These are phyloP conservation scores for Ceratobasidium sp. DNA, from an alignment of 1,284 basidiomycete genomes.

Conservation along the genomic window DNA sequence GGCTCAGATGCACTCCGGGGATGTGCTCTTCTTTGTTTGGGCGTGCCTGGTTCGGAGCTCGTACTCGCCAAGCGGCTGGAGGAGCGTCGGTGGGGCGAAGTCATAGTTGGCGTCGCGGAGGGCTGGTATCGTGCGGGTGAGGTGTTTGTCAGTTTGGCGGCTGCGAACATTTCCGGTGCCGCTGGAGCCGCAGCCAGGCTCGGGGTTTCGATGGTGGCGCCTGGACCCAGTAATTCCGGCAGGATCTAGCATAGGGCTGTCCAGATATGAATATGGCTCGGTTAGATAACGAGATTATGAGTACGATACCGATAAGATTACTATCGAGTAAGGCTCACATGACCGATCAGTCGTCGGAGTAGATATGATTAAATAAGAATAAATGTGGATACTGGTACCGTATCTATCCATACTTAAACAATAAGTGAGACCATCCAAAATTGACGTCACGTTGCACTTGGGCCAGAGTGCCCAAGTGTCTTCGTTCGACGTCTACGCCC, in stretches of 20 bases:
- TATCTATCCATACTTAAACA: background rate
- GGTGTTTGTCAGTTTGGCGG: too few relatives aligned
- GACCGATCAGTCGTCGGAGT: background rate
- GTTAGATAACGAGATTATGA: background rate
- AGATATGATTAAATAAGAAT: background rate
- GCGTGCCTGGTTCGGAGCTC: too few relatives aligned
- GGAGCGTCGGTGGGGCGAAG: too few relatives aligned
- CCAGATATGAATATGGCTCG: background rate
- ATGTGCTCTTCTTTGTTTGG: too few relatives aligned
- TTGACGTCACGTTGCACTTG: background rate
- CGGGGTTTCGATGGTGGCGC: too few relatives aligned
- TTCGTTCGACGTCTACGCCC: background rate
- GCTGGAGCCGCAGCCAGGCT: too few relatives aligned
- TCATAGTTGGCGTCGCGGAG: too few relatives aligned
- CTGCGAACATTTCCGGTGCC: too few relatives aligned
- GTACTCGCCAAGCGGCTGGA: too few relatives aligned
- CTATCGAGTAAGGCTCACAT: background rate
- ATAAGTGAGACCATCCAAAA: background rate
- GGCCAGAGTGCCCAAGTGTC: background rate
- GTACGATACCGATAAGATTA: background rate
- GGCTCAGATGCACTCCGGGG: too few relatives aligned
- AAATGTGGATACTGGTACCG: background rate
- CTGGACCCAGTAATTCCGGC: too few relatives aligned
- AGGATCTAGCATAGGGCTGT: background rate
- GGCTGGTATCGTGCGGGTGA: too few relatives aligned